A percentile compares a stretch with the other conserved stretches of the same genome.
Conservation (phyloP, 192 early-diverging fungal genomes). For the Umbelopsis isabellina region DNA sequence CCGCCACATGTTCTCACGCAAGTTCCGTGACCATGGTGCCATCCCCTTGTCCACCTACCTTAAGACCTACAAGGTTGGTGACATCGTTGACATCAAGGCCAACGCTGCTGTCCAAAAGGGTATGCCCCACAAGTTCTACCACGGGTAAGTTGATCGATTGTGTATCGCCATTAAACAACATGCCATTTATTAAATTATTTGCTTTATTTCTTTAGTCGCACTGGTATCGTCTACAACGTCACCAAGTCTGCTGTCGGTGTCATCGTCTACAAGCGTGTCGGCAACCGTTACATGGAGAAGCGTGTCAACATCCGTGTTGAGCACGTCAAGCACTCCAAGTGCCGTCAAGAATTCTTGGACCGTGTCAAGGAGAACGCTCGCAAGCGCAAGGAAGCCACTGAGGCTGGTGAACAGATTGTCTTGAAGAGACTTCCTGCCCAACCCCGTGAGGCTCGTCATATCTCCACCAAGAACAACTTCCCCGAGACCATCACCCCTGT, state of each 20-base stretch:
- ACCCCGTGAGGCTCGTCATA: slow-evolving; percentile 87
- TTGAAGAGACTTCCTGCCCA: slow-evolving; percentile 90
- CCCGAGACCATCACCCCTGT: slow-evolving; percentile 94
- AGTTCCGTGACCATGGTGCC: slow-evolving; percentile 94
- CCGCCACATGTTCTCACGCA: slow-evolving; percentile 95
- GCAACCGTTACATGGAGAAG: slow-evolving; percentile 99
- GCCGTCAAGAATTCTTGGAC: slow-evolving; percentile 95
- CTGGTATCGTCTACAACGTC: slow-evolving; percentile 99
- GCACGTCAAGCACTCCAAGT: slow-evolving; percentile 99
- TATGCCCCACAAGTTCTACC: slow-evolving; percentile 99
- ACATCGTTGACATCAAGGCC: slow-evolving; percentile 99
- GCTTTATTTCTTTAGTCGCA: slow-evolving; percentile 65
- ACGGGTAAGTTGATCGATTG: slow-evolving; percentile 66
- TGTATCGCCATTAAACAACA: background rate
- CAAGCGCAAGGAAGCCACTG: slow-evolving; percentile 78
- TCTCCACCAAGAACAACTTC: slow-evolving; percentile 86
- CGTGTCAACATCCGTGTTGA: slow-evolving; percentile 97
- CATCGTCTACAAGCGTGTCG: slow-evolving; percentile 97
- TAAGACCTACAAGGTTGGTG: slow-evolving; percentile 98
- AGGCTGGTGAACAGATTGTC: slow-evolving; percentile 55
- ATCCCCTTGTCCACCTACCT: slow-evolving; percentile 97
- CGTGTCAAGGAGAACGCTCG: slow-evolving; percentile 96
- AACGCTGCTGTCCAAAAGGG: slow-evolving; percentile 99
- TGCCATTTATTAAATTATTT: background rate
- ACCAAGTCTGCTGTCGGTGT: slow-evolving; percentile 99